These are phyloP conservation scores for Olyra latifolia DNA, from an alignment of 176 grass and related monocot species.

Conservation along the genomic window DNA sequence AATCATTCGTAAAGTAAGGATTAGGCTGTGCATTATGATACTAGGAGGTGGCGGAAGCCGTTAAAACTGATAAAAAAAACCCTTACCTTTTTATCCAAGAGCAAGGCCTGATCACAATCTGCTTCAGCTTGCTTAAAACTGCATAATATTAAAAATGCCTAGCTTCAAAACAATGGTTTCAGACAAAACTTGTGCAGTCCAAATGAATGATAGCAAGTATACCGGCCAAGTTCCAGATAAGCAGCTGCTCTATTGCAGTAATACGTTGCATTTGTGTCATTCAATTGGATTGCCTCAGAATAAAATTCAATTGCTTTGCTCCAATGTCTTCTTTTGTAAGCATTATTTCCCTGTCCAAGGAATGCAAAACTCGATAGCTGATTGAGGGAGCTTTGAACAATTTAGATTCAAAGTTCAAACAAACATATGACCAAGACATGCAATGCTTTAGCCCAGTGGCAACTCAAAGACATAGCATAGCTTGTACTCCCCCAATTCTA, in stretches of 20 bases:
- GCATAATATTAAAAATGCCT: conserved; percentile 41
- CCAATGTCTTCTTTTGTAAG: conserved; percentile 83
- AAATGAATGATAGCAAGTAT: conserved; percentile 35
- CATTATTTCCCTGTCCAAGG: conserved; percentile 76
- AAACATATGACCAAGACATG: background rate
- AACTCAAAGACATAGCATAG: background rate
- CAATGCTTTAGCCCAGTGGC: background rate
- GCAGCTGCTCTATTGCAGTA: conserved; percentile 98
- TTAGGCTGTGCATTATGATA: background rate
- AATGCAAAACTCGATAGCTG: background rate
- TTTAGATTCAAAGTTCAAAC: background rate
- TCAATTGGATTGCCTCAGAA: conserved; percentile 78
- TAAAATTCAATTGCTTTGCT: conserved; percentile 80
- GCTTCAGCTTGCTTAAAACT: conserved; percentile 88
- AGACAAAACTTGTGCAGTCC: conserved; percentile 17
- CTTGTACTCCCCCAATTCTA: background rate
- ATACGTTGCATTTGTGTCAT: conserved; percentile 80
- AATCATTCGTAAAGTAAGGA: background rate
- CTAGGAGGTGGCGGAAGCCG: background rate
- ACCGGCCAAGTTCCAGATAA: conserved; percentile 85
- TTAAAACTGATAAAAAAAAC: background rate
- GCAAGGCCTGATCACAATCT: conserved; percentile 78
- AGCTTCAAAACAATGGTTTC: conserved; percentile 20
- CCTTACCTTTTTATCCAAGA: conserved; percentile 85
- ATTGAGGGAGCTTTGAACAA: background rate